A percentile compares a stretch with the other conserved stretches of the same genome.
Conservation (phyloP, 1,284 basidiomycete species). For the Trichosporon coremiiforme region DNA sequence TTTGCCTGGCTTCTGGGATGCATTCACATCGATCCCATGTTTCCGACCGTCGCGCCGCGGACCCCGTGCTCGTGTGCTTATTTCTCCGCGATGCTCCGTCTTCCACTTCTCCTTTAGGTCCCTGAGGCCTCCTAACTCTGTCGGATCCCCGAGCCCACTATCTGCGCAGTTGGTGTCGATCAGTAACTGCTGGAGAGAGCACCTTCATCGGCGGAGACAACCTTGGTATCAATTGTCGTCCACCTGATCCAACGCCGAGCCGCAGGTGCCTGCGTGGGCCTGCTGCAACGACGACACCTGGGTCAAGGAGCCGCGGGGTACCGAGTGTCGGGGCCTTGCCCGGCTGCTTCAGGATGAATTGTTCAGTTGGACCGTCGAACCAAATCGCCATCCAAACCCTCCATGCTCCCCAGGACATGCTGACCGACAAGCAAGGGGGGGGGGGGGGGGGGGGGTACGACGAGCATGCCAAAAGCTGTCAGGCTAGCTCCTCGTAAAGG, state of each 20-base stretch:
- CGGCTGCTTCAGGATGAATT: constrained; percentile 4
- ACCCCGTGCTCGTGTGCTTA: constrained; percentile 10
- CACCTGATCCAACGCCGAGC: not conserved
- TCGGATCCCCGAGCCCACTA: not conserved
- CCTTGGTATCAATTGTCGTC: constrained; percentile 2
- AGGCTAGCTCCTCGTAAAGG: not conserved
- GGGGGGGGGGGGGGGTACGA: not conserved
- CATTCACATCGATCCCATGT: not conserved
- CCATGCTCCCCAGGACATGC: not conserved
- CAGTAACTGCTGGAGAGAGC: not conserved
- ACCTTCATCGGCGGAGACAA: not conserved
- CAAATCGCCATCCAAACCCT: not conserved
- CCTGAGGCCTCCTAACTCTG: not conserved
- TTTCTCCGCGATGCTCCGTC: not conserved
- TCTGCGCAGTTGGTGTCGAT: not conserved
- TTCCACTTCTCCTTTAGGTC: not conserved
- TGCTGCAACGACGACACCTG: not conserved
- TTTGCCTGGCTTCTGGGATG: not conserved
- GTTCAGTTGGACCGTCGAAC: not conserved
- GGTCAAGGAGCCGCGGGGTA: constrained; percentile 3
- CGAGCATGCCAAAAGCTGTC: not conserved
- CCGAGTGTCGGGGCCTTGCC: constrained; percentile 2
- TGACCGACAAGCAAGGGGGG: not conserved
- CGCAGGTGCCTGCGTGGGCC: not conserved
- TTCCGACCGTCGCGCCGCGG: not conserved